phyloP scores from a whole-genome alignment of 2,329 filamentous ascomycete species.

The Pseudogymnoascus sp. region DNA sequence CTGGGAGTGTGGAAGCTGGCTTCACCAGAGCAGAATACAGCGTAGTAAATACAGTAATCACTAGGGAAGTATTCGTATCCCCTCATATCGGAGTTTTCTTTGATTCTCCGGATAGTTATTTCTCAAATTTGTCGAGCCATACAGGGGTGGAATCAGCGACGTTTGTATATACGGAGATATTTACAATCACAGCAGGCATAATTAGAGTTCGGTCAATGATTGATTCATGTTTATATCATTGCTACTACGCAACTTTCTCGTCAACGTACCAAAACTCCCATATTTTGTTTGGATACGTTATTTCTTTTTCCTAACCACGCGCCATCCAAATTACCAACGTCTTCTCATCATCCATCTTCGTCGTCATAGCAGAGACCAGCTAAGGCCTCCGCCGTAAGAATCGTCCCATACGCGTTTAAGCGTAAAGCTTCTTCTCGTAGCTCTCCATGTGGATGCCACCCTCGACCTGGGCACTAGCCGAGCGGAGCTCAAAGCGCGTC shows the following conservation, averaged over 20 bases:
- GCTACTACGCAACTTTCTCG: not conserved
- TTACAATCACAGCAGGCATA: not conserved
- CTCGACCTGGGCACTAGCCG: constrained; percentile 89
- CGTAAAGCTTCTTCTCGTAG: constrained; percentile 99
- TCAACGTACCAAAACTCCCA: constrained; percentile 6
- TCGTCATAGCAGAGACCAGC: not conserved
- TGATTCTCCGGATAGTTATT: not conserved
- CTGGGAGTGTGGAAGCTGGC: no score
- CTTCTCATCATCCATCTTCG: not conserved
- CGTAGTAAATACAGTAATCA: no score
- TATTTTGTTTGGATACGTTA: constrained; percentile 1
- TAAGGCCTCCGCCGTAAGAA: constrained; percentile 5
- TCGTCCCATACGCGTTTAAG: constrained; percentile 41
- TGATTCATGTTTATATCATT: constrained; percentile 3
- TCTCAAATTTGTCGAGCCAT: not conserved
- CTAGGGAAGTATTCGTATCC: not conserved
- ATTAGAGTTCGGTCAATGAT: not conserved
- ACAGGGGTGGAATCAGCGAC: not conserved
- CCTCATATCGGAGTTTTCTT: not conserved
- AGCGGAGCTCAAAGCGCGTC: constrained; percentile 89
- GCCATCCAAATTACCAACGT: constrained; percentile 6
- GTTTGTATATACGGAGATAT: not conserved
- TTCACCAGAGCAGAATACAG: no score
- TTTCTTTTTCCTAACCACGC: not conserved
- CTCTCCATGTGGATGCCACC: constrained; percentile 97